Base-by-base conservation (phyloP, 108 stramenopile genomes). In the Cyclotella choctawhatcheeana region DNA sequence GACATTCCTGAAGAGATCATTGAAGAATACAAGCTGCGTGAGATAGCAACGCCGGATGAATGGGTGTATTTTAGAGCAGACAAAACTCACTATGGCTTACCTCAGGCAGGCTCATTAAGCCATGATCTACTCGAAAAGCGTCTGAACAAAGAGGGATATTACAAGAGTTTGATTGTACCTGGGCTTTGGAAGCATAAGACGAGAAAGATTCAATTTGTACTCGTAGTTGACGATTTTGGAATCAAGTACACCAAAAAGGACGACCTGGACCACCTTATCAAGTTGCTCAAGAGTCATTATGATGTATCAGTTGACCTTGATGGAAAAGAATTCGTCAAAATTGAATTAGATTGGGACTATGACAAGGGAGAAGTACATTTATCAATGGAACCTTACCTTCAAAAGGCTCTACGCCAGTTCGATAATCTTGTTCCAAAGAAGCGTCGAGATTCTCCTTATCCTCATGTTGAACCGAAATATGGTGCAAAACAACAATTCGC, bases 151-250 rank as follows among this genome's bases (percentile, higher is more conserved):
- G 29, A 64, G 13, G 63, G 63, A 3, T 64, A 64, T 26, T 45
- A 30, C 12, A 44, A 64, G 30, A 64, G 63, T 26, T 10, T 31
- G n/a, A 47, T 64, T n/a, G 63, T 64, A 2, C 44, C 63, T 1
- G 44, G 63, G 1, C 16, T 64, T 27, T 64, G 63, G 63, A 68
- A 62, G 25, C 76, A 88, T 56, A 60, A 54, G 13, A 35, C 54
- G 0, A 67, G 64, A 27, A 61, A 55, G 33, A 58, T 75, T 3
- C 26, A 47, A 34, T 88, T 84, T 60, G 56, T 73, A 3, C 65
- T 88, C 6, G 82, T 84, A 5, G 86, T 88, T 5, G 84, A 88
- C 37, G 84, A 88, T 70, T 64, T 64, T 64, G 44, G 63, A 3
- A 47, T 64, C 30, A 64, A 64, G 29, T 64, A 64, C 22, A 1